These are phyloP conservation scores for Haplosporangium sp. DNA, from an alignment of 371 early-diverging fungal genomes.

Conservation along the genomic window DNA sequence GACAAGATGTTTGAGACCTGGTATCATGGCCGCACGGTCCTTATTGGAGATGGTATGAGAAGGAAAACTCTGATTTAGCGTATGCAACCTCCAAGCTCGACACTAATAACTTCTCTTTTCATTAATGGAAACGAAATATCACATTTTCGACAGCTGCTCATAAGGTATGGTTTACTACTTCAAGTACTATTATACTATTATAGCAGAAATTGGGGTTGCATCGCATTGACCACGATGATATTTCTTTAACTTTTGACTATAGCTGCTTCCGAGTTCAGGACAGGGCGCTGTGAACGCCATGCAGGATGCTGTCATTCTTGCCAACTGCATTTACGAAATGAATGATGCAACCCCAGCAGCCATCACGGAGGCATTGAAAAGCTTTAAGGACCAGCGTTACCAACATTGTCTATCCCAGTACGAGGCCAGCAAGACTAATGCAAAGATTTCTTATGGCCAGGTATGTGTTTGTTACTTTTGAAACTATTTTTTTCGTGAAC, in stretches of 20 bases:
- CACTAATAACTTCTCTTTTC: background rate
- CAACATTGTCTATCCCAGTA: too few species aligned
- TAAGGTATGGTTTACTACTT: background rate
- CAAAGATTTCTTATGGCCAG: too few species aligned
- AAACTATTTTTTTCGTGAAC: too few species aligned
- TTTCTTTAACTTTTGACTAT: background rate
- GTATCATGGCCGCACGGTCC: conserved; percentile 9
- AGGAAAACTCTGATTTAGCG: background rate
- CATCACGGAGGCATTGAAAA: too few species aligned
- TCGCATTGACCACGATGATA: too few species aligned
- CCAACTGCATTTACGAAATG: conserved; percentile 14
- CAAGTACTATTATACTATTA: too few species aligned
- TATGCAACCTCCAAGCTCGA: background rate
- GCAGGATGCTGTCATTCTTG: conserved; percentile 23
- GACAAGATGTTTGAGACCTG: conserved; percentile 25
- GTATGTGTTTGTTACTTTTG: too few species aligned
- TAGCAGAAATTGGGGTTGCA: too few species aligned
- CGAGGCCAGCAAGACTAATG: too few species aligned
- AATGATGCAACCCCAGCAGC: too few species aligned
- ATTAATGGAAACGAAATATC: background rate
- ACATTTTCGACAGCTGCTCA: background rate
- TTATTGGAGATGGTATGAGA: conserved; percentile 24
- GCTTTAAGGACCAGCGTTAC: too few species aligned
- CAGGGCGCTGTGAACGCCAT: conserved; percentile 32
- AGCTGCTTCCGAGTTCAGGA: conserved; percentile 20